Evolutionary conservation across 192 early-diverging fungal species (phyloP), one percentile per base, ranked within the genome.

Genomic region (Gryganskiella cystojenkinii): DNA sequence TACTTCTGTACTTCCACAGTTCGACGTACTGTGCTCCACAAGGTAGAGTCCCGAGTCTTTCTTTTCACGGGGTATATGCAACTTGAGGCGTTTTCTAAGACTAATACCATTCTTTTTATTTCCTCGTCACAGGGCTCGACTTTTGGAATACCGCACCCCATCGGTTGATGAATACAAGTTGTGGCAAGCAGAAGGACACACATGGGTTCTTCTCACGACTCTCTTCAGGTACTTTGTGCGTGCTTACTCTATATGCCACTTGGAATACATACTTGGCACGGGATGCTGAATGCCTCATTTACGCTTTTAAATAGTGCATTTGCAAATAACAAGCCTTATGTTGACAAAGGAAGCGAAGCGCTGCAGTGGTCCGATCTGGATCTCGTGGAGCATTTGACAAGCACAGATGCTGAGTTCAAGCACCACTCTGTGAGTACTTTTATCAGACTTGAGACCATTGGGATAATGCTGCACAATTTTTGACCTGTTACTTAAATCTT

Each of bases 131-230:
- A 71, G 71, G 15, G 71, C 62, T 24, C 61, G 64, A 14, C 71
- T 64, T 19, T 35, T 69, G 11, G 74, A 68, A 22, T 28, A 33
- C 43, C 59, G 66, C 6, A 68, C 50, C 49, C 55, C 64, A 19
- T 57, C 65, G 11, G 74, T 58, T 35, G 65, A 68, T 45, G 73
- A 78, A 42, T 50, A 78, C 61, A 69, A 63, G 17, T 47, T 68
- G 28, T 78, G 74, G 74, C 66, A 78, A 31, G 51, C 65, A 0
- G 74, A 78, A 47, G 44, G 67, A n/a, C 54, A 64, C 11, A 78
- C 74, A 17, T 78, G 66, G 66, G n/a, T 78, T 6, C 61, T 78
- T 25, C 55, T 78, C 3, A 30, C 44, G 24, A 64, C 58, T 13
- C 74, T 78, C 42, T 62, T 67, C 14, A 51, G 56, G 71, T 73